Base-by-base conservation (phyloP, 2,329 filamentous ascomycete genomes). In the Botrytis porri region DNA sequence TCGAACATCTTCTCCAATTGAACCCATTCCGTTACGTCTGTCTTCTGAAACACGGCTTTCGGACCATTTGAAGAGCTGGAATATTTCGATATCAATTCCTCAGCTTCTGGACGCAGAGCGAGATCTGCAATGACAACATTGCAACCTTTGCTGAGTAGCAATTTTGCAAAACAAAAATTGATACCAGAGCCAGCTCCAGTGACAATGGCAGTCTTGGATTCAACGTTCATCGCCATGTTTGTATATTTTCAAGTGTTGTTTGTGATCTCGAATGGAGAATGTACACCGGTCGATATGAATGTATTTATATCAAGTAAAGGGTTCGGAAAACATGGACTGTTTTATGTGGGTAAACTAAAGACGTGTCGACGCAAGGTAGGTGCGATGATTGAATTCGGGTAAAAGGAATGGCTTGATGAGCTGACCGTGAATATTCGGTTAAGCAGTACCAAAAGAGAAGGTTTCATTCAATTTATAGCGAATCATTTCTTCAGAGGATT, bases 141-240 rank as follows among this genome's bases (percentile, higher is more conserved):
- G 78, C 84, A 86, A 54, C 80, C 79, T 37, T 79, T 80, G 12
- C 76, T 76, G 0, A 86, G 79, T 2, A 87, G 81, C 0, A 85
- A 80, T 32, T 81, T 76, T 7, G 84, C 83, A 61, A 86, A 86
- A 4, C 78, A 79, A 16, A 86, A 78, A 73, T 84, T 84, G 73
- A 86, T 86, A 84, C 86, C 86, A 64, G 86, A 87, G 39, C 86
- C 86, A 57, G 85, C 86, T 45, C 86, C 86, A 18, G 86, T 88
- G 43, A 88, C 81, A 64, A 88, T 86, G 20, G 86, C 86, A 20
- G 85, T 84, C 77, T 84, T 85, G 69, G 83, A 83, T 69, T 82
- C 77, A 32, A 86, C 82, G n/a, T 76, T 75, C 75, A 78, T 77
- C 9, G 78, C 78, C 78, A 79, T 79, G 22, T 37, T 71, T 16